Percentiles rank a stretch among this genome's conserved stretches.
These are phyloP conservation scores for Trichopus zeylanicus DNA, from an alignment of 116 monocot genomes.

Conservation along the genomic window DNA sequence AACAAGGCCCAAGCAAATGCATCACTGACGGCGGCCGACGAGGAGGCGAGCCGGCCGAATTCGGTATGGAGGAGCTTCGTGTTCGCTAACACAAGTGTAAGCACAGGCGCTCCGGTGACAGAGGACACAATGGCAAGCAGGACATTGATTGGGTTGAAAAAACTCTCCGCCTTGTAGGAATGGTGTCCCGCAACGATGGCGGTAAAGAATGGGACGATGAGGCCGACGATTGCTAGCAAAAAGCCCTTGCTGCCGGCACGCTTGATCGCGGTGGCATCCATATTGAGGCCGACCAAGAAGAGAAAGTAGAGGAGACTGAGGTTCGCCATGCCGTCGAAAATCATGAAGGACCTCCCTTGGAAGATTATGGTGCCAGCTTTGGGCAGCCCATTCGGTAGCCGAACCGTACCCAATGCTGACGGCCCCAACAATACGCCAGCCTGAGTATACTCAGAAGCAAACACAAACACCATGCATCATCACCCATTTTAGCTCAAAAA, in stretches of 20 bases:
- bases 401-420: constrained; percentile 8
- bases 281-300: constrained; percentile 18
- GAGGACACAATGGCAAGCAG: constrained; percentile 15
- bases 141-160: not conserved
- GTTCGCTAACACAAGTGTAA: constrained; percentile 6
- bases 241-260: constrained; percentile 3
- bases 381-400: not conserved
- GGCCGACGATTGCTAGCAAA: constrained; percentile 1
- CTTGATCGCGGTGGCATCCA: constrained; percentile 3
- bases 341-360: constrained; percentile 3
- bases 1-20: constrained; percentile 21
- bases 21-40: constrained; percentile 18
- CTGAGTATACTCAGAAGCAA: not conserved
- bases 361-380: constrained; percentile 3
- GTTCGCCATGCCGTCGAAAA: constrained; percentile 11
- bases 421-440: constrained; percentile 19
- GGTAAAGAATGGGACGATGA: constrained; percentile 14
- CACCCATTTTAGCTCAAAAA: not conserved
- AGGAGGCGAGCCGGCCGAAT: constrained; percentile 22
- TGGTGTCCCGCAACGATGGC: constrained; percentile 4
- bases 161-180: not conserved
- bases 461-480: not conserved
- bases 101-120: constrained; percentile 10
- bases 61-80: constrained; percentile 12
- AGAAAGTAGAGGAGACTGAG: constrained; percentile 29